A percentile compares a stretch with the other conserved stretches of the same genome.
These are phyloP conservation scores for Mucor circinelloides DNA, from an alignment of 371 early-diverging fungal species.

Conservation along the genomic window DNA sequence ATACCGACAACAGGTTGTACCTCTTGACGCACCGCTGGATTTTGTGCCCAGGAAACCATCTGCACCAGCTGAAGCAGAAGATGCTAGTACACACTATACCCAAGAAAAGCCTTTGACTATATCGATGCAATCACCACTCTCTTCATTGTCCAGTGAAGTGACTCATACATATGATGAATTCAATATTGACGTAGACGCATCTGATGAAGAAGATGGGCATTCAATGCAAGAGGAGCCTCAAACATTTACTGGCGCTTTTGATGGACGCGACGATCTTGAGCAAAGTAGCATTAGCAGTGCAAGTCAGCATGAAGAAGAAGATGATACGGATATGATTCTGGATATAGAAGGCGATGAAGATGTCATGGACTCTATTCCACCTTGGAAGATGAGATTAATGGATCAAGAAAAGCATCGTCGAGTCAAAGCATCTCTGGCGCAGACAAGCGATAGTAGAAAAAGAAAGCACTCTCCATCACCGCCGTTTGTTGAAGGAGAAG, in stretches of 20 bases:
- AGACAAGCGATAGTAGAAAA: not conserved
- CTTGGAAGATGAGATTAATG: conserved; percentile 3
- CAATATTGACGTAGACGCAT: not conserved
- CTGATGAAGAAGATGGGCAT: not conserved
- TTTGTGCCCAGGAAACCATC: not conserved
- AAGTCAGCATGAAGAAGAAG: not conserved
- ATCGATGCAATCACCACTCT: not conserved
- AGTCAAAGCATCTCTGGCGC: not conserved
- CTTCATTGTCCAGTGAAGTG: not conserved
- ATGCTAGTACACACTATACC: not conserved
- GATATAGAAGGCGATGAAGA: conserved; percentile 13
- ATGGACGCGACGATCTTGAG: not conserved
- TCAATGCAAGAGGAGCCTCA: not conserved
- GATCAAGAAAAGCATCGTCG: not conserved
- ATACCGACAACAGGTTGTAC: conserved; percentile 3
- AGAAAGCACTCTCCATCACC: not conserved
- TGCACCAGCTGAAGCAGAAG: not conserved
- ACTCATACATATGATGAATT: not conserved
- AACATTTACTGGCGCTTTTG: not conserved
- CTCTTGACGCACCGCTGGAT: conserved; percentile 7
- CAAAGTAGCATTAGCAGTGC: not conserved
- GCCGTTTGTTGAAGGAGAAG: no score
- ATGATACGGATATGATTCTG: not conserved
- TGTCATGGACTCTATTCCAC: not conserved
- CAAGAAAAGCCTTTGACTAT: not conserved